A percentile compares a stretch with the other conserved stretches of the same genome.
These are phyloP conservation scores for Phytophthora hybrid DNA, from an alignment of 352 stramenopile species.

Conservation along the genomic window DNA sequence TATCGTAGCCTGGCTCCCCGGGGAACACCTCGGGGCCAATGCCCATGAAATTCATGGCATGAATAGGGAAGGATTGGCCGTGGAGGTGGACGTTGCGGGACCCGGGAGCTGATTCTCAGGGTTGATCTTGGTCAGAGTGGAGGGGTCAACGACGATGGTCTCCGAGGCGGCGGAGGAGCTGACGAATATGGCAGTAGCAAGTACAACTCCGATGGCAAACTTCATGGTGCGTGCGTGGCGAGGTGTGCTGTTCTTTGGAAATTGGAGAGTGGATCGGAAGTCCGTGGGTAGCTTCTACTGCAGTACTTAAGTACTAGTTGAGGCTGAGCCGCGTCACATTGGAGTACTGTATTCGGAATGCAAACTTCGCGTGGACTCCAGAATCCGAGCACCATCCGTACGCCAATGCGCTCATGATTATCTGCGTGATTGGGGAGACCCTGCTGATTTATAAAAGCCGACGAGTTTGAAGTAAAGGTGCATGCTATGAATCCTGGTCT, in stretches of 20 bases:
- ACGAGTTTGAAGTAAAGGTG: too few relatives aligned
- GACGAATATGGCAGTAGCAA: not conserved
- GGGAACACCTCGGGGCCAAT: conserved; percentile 19
- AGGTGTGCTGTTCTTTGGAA: not conserved
- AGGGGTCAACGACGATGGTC: conserved; percentile 3
- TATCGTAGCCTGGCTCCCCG: conserved; percentile 5
- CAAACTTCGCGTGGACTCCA: too few relatives aligned
- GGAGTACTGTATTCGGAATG: not conserved
- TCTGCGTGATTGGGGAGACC: not conserved
- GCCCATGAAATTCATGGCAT: too few relatives aligned
- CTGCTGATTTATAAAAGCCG: too few relatives aligned
- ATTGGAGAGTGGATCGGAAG: not conserved
- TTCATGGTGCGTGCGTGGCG: conserved; percentile 1
- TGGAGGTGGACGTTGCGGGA: conserved; percentile 15
- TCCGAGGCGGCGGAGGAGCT: conserved; percentile 7
- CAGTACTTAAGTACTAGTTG: too few relatives aligned
- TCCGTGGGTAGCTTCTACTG: too few relatives aligned
- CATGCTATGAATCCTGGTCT: too few relatives aligned
- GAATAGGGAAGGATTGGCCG: conserved; percentile 4
- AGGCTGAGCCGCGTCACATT: too few relatives aligned
- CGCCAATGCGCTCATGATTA: conserved; percentile 1
- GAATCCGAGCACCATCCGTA: not conserved
- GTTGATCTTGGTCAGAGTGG: conserved; percentile 12
- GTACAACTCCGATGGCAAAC: not conserved
- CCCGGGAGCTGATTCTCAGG: conserved; percentile 5